Percentiles rank a stretch among this genome's conserved stretches.
These are phyloP conservation scores for Ganoderma sinense DNA, from an alignment of 1,284 basidiomycete genomes.

Conservation along the genomic window DNA sequence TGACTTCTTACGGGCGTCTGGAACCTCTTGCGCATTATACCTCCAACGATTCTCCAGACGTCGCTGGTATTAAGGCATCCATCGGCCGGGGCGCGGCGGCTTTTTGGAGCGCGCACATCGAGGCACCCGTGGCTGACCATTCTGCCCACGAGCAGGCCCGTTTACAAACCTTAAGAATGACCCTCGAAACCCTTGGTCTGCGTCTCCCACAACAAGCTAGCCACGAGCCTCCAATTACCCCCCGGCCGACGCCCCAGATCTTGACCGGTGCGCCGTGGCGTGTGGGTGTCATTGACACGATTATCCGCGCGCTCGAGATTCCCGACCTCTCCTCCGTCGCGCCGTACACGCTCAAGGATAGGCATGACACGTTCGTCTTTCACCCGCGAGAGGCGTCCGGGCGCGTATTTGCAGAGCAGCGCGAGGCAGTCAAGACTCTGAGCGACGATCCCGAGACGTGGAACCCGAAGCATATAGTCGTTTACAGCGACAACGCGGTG, in stretches of 20 bases:
- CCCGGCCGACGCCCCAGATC: conserved; percentile 60
- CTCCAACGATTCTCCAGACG: conserved; percentile 32
- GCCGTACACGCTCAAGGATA: conserved; percentile 57
- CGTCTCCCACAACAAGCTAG: conserved; percentile 42
- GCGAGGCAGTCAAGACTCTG: conserved; percentile 23
- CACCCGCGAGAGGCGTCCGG: conserved; percentile 47
- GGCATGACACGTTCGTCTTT: conserved; percentile 73
- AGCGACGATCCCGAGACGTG: conserved; percentile 40
- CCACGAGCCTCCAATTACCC: not conserved
- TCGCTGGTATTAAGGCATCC: conserved; percentile 59
- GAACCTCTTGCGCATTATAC: conserved; percentile 45
- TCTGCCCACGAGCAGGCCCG: conserved; percentile 45
- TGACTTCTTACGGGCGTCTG: conserved; percentile 27
- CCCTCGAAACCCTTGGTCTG: conserved; percentile 57
- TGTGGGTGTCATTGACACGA: conserved; percentile 3
- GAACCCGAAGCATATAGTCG: conserved; percentile 60
- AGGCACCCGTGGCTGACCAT: conserved; percentile 55
- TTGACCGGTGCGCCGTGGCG: conserved; percentile 38
- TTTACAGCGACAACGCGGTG: conserved; percentile 35
- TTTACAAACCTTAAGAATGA: conserved; percentile 49
- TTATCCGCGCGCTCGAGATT: conserved; percentile 45
- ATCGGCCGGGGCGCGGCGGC: conserved; percentile 66
- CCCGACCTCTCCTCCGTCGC: conserved; percentile 34
- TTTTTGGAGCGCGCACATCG: conserved; percentile 71
- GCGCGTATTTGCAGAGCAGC: conserved; percentile 45